These are phyloP conservation scores for Tulasnella sp. DNA, from an alignment of 768 basidiomycete genomes.

Conservation along the genomic window DNA sequence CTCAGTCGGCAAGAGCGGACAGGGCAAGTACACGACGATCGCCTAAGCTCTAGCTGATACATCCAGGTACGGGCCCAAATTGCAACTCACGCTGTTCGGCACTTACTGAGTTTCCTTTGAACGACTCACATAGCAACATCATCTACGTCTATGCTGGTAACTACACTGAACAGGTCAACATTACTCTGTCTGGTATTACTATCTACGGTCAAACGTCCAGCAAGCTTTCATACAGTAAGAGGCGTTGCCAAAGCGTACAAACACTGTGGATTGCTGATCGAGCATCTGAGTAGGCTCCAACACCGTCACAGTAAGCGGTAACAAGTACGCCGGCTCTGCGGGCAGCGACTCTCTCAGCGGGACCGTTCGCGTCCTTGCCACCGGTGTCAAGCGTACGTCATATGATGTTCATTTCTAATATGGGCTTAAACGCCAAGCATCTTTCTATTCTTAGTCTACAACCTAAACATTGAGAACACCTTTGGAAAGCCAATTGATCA, in stretches of 20 bases:
- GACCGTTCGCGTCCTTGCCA: conserved; percentile 13
- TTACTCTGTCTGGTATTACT: conserved; percentile 1
- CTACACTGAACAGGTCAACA: neutral
- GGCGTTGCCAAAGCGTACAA: neutral
- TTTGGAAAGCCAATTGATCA: conserved; percentile 5
- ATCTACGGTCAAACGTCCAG: conserved; percentile 13
- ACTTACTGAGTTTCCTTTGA: neutral
- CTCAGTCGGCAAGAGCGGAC: neutral
- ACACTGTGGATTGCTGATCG: neutral
- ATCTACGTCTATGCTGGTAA: neutral
- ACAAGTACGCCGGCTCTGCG: conserved; percentile 15
- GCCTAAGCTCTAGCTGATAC: conserved; percentile 10
- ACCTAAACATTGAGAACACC: conserved; percentile 12
- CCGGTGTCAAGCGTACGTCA: conserved; percentile 10
- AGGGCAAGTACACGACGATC: conserved; percentile 8
- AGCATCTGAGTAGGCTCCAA: neutral
- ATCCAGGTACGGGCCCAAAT: neutral
- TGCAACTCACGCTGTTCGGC: neutral
- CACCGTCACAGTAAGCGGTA: conserved; percentile 1
- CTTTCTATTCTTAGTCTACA: neutral
- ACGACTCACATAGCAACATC: neutral
- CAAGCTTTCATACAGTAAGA: neutral
- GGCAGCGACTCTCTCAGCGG: conserved; percentile 16
- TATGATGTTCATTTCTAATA: neutral
- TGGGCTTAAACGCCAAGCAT: neutral